phyloP scores from a whole-genome alignment of 83 land plant species.

The Thuja plicata region DNA sequence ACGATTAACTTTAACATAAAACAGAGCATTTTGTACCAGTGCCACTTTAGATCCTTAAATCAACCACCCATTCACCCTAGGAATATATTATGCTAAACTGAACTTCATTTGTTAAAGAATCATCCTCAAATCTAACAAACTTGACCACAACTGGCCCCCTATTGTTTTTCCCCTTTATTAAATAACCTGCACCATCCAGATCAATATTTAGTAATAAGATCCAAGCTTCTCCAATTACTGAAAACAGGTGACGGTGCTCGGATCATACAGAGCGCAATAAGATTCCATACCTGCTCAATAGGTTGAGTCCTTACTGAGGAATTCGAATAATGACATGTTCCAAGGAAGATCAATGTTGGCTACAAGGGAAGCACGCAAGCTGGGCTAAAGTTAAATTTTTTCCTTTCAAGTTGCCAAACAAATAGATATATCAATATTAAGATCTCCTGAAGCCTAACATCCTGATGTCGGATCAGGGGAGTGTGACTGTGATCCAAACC shows the following conservation, averaged over 20 bases:
- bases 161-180: not conserved
- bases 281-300: too few species aligned
- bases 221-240: not conserved
- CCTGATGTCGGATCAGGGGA: too few species aligned
- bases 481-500: too few species aligned
- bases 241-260: not conserved
- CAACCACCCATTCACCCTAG: not conserved
- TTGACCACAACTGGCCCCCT: not conserved
- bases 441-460: too few species aligned
- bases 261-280: not conserved
- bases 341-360: not conserved
- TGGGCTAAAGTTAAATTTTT: not conserved
- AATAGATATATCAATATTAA: too few species aligned
- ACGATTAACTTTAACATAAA: too few species aligned
- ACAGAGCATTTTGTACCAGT: not conserved
- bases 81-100: not conserved
- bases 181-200: not conserved
- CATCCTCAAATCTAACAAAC: not conserved
- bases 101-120: not conserved
- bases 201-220: not conserved
- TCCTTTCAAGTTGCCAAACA: too few species aligned
- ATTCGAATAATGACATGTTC: not conserved
- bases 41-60: not conserved
- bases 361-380: not conserved
- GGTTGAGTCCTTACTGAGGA: not conserved